Conservation (phyloP, 352 stramenopile genomes). For the Thalassiosira livingstoniorum region DNA sequence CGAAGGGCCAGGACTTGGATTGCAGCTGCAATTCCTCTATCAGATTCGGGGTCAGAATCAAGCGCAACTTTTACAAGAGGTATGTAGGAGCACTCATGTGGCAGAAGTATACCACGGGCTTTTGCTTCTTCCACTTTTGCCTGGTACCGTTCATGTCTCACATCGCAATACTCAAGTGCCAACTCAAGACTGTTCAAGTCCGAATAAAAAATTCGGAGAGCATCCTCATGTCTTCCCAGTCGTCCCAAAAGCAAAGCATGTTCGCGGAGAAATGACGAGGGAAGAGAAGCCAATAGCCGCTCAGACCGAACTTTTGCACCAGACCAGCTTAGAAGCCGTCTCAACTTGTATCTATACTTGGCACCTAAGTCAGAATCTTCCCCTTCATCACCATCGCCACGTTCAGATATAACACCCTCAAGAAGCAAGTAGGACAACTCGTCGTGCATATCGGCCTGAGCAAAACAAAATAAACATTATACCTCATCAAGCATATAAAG, state of each 20-base stretch:
- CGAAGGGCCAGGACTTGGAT: conserved; percentile 82
- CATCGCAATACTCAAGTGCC: conserved; percentile 85
- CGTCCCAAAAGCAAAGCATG: conserved; percentile 85
- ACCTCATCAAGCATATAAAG: no score
- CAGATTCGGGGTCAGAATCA: conserved; percentile 68
- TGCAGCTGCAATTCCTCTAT: conserved; percentile 69
- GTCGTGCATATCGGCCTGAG: conserved; percentile 86
- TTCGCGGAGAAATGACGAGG: conserved; percentile 85
- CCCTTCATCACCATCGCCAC: conserved; percentile 49
- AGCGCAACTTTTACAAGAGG: conserved; percentile 83
- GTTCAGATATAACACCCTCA: conserved; percentile 86
- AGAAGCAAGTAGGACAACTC: conserved; percentile 87
- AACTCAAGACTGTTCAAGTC: conserved; percentile 80
- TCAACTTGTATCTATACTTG: conserved; percentile 82
- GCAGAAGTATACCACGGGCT: conserved; percentile 13
- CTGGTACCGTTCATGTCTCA: conserved; percentile 65
- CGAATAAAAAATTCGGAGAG: conserved; percentile 83
- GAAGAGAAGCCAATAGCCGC: conserved; percentile 78
- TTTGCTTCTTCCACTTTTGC: conserved; percentile 59
- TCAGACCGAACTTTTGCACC: conserved; percentile 82
- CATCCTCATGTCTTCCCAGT: conserved; percentile 86
- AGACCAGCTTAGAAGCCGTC: conserved; percentile 84
- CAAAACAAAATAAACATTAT: no score
- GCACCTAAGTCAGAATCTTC: conserved; percentile 69
- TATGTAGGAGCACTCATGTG: conserved; percentile 74